Conservation (phyloP, 257 asterid species). For the Scutellaria baicalensis region DNA sequence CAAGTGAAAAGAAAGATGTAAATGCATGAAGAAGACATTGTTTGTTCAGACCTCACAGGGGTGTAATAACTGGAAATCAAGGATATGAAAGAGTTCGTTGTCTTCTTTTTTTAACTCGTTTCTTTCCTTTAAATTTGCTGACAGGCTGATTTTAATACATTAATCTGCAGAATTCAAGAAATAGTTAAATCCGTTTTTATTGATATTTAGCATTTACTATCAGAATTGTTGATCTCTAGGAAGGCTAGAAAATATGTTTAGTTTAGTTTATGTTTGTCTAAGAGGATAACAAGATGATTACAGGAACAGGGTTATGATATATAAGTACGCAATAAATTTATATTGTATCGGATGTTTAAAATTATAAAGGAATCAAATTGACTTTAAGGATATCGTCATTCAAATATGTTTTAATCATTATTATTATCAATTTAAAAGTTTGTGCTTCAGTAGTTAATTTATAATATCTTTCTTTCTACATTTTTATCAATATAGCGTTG, state of each 20-base stretch:
- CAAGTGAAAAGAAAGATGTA: conserved; percentile 13
- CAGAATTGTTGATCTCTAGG: background rate
- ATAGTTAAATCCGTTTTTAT: background rate
- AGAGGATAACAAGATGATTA: no score
- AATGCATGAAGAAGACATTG: conserved; percentile 4
- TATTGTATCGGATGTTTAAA: no score
- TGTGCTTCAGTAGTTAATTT: no score
- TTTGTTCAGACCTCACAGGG: background rate
- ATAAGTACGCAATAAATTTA: no score
- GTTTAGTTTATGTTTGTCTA: no score
- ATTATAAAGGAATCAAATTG: no score
- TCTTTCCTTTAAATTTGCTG: background rate
- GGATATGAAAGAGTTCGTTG: background rate
- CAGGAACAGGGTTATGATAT: no score
- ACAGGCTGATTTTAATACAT: background rate
- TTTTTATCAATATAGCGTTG: no score
- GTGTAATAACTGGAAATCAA: background rate
- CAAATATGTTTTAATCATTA: no score
- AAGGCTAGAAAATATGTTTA: background rate
- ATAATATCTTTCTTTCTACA: no score
- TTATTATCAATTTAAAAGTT: no score
- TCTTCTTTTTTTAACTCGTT: background rate
- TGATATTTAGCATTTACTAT: background rate
- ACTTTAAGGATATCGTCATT: no score
- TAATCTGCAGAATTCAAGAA: background rate